Base-by-base conservation (phyloP, 75 land plant genomes). In the Selaginella moellendorffii region DNA sequence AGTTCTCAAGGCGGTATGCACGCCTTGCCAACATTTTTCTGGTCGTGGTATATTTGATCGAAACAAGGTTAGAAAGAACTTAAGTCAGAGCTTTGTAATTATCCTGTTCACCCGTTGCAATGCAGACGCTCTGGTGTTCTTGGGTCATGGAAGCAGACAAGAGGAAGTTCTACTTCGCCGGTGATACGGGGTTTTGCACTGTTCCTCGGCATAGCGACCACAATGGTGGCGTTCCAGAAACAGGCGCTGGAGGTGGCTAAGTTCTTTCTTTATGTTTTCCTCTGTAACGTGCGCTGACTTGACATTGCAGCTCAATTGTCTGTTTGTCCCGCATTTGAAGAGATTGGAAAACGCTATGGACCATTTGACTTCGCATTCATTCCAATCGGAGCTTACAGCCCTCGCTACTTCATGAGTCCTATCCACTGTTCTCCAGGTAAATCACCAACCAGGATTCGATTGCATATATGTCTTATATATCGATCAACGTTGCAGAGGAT, bases 21-120 rank as follows among this genome's bases (percentile, higher is more conserved):
- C 72, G 29, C 72, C 72, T 8, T 70, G 68, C 56, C 72, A 70
- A 29, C 72, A 70, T 54, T 70, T 70, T 53, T 70, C 72, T 12
- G 72, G 72, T 29, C 72, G 72, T 63, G 72, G 67, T 8, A 2
- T 64, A n/a, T 52, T 51, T 26, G 72, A 70, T 53, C 61, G 72
- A 70, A 54, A 70, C 68, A 54, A 70, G 72, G 72, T 63, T 61
- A 0, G 9, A 12, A 1, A 31, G n/a, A n/a, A n/a, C n/a, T n/a
- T n/a, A n/a, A n/a, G n/a, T n/a, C n/a, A n/a, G n/a, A n/a, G n/a
- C n/a, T n/a, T n/a, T n/a, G n/a, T n/a, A n/a, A n/a, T n/a, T n/a
- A n/a, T n/a, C n/a, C n/a, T n/a, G n/a, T n/a, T n/a, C n/a, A n/a
- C n/a, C n/a, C n/a, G n/a, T n/a, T n/a, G n/a, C 24, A 21, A 8